Conservation (phyloP, 805 yeast species). For the Kuraishia piskuri region DNA sequence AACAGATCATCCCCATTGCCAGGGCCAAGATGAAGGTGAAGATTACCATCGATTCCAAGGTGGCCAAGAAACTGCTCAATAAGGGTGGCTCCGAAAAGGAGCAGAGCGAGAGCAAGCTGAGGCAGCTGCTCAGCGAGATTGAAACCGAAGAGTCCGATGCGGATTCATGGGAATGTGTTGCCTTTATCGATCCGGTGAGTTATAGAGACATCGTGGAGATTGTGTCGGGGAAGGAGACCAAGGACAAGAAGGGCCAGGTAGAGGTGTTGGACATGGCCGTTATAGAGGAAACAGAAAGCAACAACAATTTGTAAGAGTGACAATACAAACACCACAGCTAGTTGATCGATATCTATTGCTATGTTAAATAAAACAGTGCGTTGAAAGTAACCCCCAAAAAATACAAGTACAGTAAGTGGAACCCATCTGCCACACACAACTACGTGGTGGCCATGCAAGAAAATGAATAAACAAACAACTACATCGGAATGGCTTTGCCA, state of each 20-base stretch:
- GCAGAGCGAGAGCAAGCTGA: slow-evolving; percentile 3
- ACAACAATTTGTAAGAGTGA: not conserved
- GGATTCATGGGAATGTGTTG: slow-evolving; percentile 42
- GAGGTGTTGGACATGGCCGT: slow-evolving; percentile 90
- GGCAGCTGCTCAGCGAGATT: slow-evolving; percentile 26
- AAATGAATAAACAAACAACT: not conserved
- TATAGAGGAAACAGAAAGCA: slow-evolving; percentile 43
- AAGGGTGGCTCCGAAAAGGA: slow-evolving; percentile 10
- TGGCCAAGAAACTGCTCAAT: slow-evolving; percentile 29
- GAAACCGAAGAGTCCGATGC: slow-evolving; percentile 17
- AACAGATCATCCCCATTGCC: slow-evolving; percentile 86
- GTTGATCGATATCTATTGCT: no score
- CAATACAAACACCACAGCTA: no score
- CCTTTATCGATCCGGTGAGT: slow-evolving; percentile 79
- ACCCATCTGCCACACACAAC: no score
- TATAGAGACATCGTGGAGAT: slow-evolving; percentile 64
- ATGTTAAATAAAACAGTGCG: no score
- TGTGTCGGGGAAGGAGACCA: slow-evolving; percentile 39
- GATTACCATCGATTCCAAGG: slow-evolving; percentile 47
- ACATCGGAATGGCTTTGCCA: slow-evolving; percentile 1
- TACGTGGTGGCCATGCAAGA: not conserved
- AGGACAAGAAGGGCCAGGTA: slow-evolving; percentile 48
- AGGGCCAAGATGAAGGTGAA: slow-evolving; percentile 90
- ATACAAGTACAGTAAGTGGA: no score
- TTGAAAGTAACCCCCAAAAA: no score